phyloP scores from a whole-genome alignment of 805 yeast species.

The Pichia rugopelliculosa region DNA sequence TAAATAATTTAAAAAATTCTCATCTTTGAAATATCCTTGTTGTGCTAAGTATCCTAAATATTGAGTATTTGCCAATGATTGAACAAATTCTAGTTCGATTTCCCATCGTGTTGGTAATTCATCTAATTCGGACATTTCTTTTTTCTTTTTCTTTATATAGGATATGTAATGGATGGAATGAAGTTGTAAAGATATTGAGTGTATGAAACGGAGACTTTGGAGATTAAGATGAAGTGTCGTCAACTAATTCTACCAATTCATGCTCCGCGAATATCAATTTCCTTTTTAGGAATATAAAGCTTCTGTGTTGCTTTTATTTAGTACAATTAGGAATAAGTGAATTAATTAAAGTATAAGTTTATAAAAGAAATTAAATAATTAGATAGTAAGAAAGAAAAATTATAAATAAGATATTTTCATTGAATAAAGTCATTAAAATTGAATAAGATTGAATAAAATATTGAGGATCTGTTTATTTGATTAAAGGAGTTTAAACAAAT shows the following conservation, averaged over 20 bases:
- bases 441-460: not conserved
- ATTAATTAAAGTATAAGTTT: not conserved
- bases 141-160: too few species aligned
- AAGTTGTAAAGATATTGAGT: too few species aligned
- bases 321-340: not conserved
- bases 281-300: not conserved
- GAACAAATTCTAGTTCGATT: constrained; percentile 86
- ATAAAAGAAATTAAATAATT: not conserved
- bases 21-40: constrained; percentile 65
- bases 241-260: too few species aligned
- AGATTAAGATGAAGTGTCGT: too few species aligned
- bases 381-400: not conserved
- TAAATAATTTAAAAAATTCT: constrained; percentile 65
- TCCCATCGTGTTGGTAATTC: constrained; percentile 78
- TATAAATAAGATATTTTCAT: too few species aligned
- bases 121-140: not conserved
- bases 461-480: not conserved
- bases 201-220: too few species aligned
- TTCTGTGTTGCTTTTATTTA: too few species aligned
- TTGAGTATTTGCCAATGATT: constrained; percentile 83
- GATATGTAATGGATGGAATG: not conserved
- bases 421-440: not conserved
- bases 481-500: constrained; percentile 10
- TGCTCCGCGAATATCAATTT: not conserved
- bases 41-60: constrained; percentile 84